Base-by-base conservation (phyloP, 2,329 filamentous ascomycete species). In the Alternaria solani region DNA sequence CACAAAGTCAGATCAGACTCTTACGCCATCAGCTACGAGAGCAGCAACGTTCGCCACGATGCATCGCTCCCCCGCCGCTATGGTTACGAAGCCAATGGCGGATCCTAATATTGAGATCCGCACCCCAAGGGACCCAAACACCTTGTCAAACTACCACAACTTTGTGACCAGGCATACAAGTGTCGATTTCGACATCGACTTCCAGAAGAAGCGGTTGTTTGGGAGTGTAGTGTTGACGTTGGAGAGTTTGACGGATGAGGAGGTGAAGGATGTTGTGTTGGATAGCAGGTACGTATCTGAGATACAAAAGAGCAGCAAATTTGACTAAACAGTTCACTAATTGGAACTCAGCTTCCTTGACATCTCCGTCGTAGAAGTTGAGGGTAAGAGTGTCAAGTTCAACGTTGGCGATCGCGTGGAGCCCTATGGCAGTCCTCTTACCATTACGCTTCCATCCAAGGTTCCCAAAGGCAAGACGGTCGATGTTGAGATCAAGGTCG, bases 101-200 rank as follows among this genome's bases (percentile, higher is more conserved):
- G 70, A 73, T 41, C 66, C 69, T 1, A 63, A 74, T 61, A 62
- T 74, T 26, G 69, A 73, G 41, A 81, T 82, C 66, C 79, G 77
- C 42, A 76, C 78, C 46, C 81, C 84, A 51, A 87, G 92, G 73
- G 94, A 98, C 81, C 93, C 93, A 54, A 96, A 93, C 78, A 97
- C 95, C 26, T 82, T 95, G 60, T 91, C 92, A 75, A 98, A 98
- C 83, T 97, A 97, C 80, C 89, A 92, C 78, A 89, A 90, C 57
- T 97, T 93, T 89, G 84, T 87, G 62, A 97, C 92, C 18, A 89
- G 86, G 76, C 93, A 97, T 81, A 95, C 93, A 20, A 89, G 87
- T 20, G 91, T 92, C 59, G 88, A 91, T 78, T 88, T 97, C 73
- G 88, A 88, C 68, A 89, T 98, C 70, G 89, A 96, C 73, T 99